These are phyloP conservation scores for Penicillium paneum DNA, from an alignment of 2,329 filamentous ascomycete species.

Conservation along the genomic window DNA sequence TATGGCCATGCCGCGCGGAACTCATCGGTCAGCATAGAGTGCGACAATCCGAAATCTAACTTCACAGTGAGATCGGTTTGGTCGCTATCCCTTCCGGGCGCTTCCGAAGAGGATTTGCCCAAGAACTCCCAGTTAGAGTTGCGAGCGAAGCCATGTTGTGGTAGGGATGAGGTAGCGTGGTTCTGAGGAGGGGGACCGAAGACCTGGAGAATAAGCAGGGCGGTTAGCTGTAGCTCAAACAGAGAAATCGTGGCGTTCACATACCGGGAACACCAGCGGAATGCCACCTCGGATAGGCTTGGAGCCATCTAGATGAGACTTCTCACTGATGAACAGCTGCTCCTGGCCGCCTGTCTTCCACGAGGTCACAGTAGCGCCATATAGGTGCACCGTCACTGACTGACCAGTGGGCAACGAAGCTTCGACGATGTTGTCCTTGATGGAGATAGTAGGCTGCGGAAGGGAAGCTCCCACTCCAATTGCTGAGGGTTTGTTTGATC, in stretches of 20 bases:
- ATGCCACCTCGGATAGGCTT: conserved; percentile 91
- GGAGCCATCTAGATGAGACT: conserved; percentile 75
- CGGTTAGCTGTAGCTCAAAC: conserved; percentile 14
- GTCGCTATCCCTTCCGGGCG: conserved; percentile 31
- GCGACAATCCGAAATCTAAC: conserved; percentile 89
- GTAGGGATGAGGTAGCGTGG: conserved; percentile 72
- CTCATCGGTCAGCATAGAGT: conserved; percentile 65
- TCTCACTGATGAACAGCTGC: conserved; percentile 81
- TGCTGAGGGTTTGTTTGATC: conserved; percentile 76
- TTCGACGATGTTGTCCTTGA: conserved; percentile 70
- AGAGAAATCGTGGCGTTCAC: conserved; percentile 29
- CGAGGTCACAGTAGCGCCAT: conserved; percentile 85
- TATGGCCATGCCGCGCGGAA: conserved; percentile 74
- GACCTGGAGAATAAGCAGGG: conserved; percentile 49
- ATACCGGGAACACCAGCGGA: conserved; percentile 86
- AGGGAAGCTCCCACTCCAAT: conserved; percentile 70
- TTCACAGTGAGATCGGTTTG: conserved; percentile 69
- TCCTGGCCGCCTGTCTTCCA: conserved; percentile 83
- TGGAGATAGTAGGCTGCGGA: conserved; percentile 73
- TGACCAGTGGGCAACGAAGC: conserved; percentile 83
- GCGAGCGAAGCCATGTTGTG: conserved; percentile 93
- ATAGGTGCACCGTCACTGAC: conserved; percentile 79
- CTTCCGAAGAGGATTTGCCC: conserved; percentile 45
- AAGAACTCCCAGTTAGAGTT: conserved; percentile 90
- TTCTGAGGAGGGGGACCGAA: conserved; percentile 80